Evolutionary conservation across 148 eudicot genomes (phyloP).

Genomic region (Rheum nobile): DNA sequence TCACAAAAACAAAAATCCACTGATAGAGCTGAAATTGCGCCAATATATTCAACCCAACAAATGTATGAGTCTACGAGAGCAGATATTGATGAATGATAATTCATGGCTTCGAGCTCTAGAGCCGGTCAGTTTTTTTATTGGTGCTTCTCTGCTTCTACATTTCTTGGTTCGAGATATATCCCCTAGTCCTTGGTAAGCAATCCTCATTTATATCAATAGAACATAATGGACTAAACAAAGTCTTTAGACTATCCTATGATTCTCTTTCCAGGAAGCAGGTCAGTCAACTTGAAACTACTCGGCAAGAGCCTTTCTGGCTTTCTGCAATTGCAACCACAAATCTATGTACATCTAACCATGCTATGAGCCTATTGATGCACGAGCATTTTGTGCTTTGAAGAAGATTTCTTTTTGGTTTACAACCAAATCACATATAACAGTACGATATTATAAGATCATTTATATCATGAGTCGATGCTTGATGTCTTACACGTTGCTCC

Average conservation of each 20-base stretch:
- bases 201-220: background rate
- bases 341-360: background rate
- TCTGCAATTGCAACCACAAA: no score
- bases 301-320: no score
- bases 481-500: no score
- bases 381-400: background rate
- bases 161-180: background rate
- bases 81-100: background rate
- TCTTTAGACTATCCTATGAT: background rate
- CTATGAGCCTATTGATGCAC: background rate
- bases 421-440: background rate
- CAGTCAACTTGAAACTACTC: no score
- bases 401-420: background rate
- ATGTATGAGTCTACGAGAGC: no score
- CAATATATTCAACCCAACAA: background rate
- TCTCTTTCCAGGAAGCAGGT: background rate
- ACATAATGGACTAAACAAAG: background rate
- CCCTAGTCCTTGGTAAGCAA: background rate
- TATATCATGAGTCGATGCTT: background rate
- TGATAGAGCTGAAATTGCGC: no score
- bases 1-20: no score
- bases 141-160: background rate
- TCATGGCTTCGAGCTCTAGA: no score
- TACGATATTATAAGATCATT: background rate
- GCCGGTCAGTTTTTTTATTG: background rate